These are phyloP conservation scores for Colletotrichum spaethianum DNA, from an alignment of 2,329 filamentous ascomycete species.

Conservation along the genomic window DNA sequence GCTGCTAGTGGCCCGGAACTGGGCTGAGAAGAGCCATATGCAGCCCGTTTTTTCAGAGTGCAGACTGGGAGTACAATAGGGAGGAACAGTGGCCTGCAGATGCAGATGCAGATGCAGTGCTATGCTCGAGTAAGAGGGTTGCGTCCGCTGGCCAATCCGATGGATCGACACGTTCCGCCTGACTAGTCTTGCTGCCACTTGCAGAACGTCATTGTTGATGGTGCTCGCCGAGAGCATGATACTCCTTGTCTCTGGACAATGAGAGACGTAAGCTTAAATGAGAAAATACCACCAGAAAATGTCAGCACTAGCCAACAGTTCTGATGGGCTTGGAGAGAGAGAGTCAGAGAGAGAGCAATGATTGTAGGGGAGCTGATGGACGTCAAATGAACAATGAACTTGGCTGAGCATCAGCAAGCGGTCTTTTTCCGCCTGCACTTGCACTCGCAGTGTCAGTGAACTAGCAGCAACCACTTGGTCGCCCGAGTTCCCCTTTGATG, in stretches of 20 bases:
- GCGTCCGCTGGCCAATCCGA: constrained; percentile 35
- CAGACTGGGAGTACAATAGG: not conserved
- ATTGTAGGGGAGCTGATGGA: not conserved
- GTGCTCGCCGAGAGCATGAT: constrained; percentile 27
- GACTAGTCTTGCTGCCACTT: constrained; percentile 40
- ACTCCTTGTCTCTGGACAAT: not conserved
- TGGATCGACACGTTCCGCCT: constrained; percentile 30
- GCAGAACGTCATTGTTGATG: constrained; percentile 39
- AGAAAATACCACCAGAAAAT: constrained; percentile 1
- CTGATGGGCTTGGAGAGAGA: not conserved
- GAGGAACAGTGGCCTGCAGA: constrained; percentile 24
- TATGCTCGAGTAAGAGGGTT: constrained; percentile 25
- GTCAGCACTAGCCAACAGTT: constrained; percentile 31
- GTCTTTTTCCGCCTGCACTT: not conserved
- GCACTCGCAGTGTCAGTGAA: not conserved
- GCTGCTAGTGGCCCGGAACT: constrained; percentile 31
- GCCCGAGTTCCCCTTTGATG: not conserved
- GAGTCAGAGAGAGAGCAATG: not conserved
- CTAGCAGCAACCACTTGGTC: not conserved
- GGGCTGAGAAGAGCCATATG: constrained; percentile 35
- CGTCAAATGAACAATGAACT: not conserved
- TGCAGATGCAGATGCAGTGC: constrained; percentile 40
- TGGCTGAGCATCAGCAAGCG: not conserved
- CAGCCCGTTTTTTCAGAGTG: constrained; percentile 18
- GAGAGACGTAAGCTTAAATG: constrained; percentile 11